Percentiles rank a stretch among this genome's conserved stretches.
phyloP scores from a whole-genome alignment of 768 basidiomycete genomes.

The Tylopilus felleus region DNA sequence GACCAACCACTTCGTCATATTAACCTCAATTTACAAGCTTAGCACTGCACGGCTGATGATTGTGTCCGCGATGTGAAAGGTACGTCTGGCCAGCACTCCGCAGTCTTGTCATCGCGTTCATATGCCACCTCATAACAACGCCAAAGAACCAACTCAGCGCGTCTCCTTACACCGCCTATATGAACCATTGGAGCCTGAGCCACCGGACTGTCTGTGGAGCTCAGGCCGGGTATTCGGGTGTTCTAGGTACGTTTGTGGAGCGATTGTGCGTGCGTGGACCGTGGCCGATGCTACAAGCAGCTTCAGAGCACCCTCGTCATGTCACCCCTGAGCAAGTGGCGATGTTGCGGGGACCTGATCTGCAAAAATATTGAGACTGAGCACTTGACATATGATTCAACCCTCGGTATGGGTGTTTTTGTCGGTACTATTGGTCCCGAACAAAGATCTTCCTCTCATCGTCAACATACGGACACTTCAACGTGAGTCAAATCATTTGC shows the following conservation, averaged over 20 bases:
- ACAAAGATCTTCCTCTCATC: not conserved
- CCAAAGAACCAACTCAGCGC: not conserved
- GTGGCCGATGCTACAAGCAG: not conserved
- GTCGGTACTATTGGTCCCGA: constrained; percentile 8
- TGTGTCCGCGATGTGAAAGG: not conserved
- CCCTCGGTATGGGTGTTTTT: constrained; percentile 8
- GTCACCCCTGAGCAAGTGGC: not conserved
- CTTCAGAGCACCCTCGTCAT: not conserved
- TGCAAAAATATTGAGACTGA: not conserved
- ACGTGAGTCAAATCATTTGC: constrained; percentile 2
- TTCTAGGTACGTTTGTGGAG: constrained; percentile 9
- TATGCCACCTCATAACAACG: not conserved
- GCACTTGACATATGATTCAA: constrained; percentile 6
- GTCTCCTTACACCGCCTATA: not conserved
- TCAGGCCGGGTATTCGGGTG: not conserved
- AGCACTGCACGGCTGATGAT: not conserved
- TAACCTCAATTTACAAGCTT: not conserved
- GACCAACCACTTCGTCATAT: not conserved
- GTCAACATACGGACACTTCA: not conserved
- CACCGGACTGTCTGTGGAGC: not conserved
- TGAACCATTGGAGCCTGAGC: not conserved
- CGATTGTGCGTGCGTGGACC: constrained; percentile 3
- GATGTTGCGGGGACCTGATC: constrained; percentile 9
- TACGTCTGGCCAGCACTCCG: not conserved
- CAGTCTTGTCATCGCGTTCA: not conserved